Base-by-base conservation (phyloP, 768 basidiomycete species). In the Hericium erinaceus region DNA sequence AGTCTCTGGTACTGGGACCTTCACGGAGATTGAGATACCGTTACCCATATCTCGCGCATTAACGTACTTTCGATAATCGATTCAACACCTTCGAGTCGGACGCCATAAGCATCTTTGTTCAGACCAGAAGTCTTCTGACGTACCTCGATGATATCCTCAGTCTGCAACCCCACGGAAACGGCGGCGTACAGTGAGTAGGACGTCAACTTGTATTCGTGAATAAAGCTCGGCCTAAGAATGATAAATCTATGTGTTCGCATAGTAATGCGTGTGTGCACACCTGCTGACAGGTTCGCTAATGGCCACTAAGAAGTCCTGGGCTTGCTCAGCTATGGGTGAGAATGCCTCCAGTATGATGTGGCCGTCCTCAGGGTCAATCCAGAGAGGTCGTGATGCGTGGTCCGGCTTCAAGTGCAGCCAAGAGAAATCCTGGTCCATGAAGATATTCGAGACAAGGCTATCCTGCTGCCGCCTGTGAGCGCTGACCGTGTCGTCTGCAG, bases 181-280 rank as follows among this genome's bases (percentile, higher is more conserved):
- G 97, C 97, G 59, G 97, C 97, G 71, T 99, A 98, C 15, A 99
- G 77, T 16, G 95, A 98, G 72, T 98, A 97, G 48, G 94, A 88
- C 57, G 95, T 98, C 68, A 99, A 83, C 74, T 95, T 93, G 80
- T 98, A 99, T 77, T 98, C 97, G 75, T 99, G 95, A 61, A 98
- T 95, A 74, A 95, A 93, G 51, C 92, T 86, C 54, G 97, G 97
- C 77, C 95, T 95, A 63, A 28, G 41, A 57, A 61, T 38, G 33
- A 57, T 61, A 54, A 60, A 62, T 58, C 51, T 41, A 41, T 69
- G 72, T 59, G 67, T 73, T 75, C 73, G 52, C 39, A 39, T 54
- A 55, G 49, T 39, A 33, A 28, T 46, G 53, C 56, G 48, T 44
- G 39, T 48, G 56, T 66, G 77, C 90, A 72, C 72, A 95, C 94